Percentiles rank a stretch among this genome's conserved stretches.
phyloP scores from a whole-genome alignment of 1,284 basidiomycete genomes.

The Ustilago hordei region DNA sequence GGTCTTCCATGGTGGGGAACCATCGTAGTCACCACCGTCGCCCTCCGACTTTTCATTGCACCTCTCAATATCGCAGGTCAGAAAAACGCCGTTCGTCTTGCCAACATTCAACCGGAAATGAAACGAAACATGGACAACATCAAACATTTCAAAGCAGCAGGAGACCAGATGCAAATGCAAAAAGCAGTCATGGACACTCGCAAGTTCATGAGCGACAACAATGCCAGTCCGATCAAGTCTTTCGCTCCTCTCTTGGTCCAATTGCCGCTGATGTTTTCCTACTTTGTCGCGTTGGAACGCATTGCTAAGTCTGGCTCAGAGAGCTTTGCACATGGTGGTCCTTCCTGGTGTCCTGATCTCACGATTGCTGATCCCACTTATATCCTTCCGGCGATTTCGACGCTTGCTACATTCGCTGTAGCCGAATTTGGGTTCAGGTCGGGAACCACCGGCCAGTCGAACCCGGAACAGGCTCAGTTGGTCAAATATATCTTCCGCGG shows the following conservation, averaged over 20 bases:
- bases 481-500: constrained; percentile 80
- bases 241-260: constrained; percentile 77
- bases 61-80: constrained; percentile 79
- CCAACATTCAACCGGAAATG: constrained; percentile 76
- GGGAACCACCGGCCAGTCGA: constrained; percentile 65
- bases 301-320: constrained; percentile 80
- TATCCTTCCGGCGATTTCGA: constrained; percentile 78
- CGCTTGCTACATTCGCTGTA: constrained; percentile 78
- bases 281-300: constrained; percentile 85
- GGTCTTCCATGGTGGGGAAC: constrained; percentile 70
- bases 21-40: constrained; percentile 79
- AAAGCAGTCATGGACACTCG: constrained; percentile 75
- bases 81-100: constrained; percentile 79
- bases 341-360: constrained; percentile 82
- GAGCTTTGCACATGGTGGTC: constrained; percentile 82
- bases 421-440: constrained; percentile 76
- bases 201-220: constrained; percentile 78
- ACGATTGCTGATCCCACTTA: constrained; percentile 83
- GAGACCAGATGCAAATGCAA: constrained; percentile 75
- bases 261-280: constrained; percentile 81
- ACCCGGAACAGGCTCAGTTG: constrained; percentile 73
- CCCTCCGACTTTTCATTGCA: constrained; percentile 78
- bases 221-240: constrained; percentile 77
- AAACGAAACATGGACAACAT: constrained; percentile 74
- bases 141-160: constrained; percentile 71